Evolutionary conservation across 768 basidiomycete genomes (phyloP), one percentile per base, ranked within the genome.

Genomic region (Phaffia australis): DNA sequence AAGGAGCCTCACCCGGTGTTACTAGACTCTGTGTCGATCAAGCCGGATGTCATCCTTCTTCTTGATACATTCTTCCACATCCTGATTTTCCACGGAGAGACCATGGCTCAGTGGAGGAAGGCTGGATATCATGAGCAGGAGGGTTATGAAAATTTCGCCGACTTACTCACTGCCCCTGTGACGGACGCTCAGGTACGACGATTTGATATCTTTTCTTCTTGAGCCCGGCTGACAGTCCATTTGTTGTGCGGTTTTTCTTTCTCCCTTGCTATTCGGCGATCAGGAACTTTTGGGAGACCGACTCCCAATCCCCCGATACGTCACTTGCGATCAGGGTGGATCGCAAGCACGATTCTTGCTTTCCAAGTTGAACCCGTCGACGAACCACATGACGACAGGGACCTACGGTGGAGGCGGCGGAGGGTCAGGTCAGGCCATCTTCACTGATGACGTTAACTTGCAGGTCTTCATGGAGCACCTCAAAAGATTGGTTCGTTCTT

Each of bases 11-110:
- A 92, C 72, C 95, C 95, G 21, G 94, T 98, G 42, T 81, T 99
- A 23, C 85, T 99, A 42, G 95, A 99, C 79, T 93, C 89, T 61
- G 86, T 99, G 55, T 98, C 94, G 58, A 97, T 98, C 79, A 92
- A 94, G 77, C 88, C 88, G 54, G 95, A 98, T 73, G 90, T 93
- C 69, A 86, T 99, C 73, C 85, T 99, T 35, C 83, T 99, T 14
- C 86, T 99, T 63, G 95, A 99, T 74, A 98, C 94, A 2, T 99
- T 94, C 83, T 98, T 99, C 90, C 94, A 99, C 75, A 95, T 98
- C 71, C 86, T 98, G 72, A 98, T 99, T 77, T 98, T 95, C 87
- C 95, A 99, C 75, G 95, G 95, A 25, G 90, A 94, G 76, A 89
- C 90, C 25, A 83, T 99, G 57, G 93, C 95, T 0, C 87, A 92